These are phyloP conservation scores for Cymbopogon citratus DNA, from an alignment of 176 grass and related monocot species.

Conservation along the genomic window DNA sequence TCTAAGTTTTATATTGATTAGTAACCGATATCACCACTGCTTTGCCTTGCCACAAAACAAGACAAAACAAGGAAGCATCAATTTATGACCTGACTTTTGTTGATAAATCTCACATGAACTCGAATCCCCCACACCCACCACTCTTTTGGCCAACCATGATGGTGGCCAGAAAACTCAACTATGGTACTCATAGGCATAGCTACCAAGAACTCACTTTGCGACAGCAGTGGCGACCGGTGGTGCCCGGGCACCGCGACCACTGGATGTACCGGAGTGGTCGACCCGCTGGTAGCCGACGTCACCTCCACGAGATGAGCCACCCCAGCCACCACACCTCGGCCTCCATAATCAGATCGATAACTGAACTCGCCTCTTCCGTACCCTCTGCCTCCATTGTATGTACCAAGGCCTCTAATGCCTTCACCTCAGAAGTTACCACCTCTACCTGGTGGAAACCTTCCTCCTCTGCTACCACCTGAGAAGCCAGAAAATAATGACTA, in stretches of 20 bases:
- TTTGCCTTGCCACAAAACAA: slow-evolving; percentile 57
- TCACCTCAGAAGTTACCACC: slow-evolving; percentile 65
- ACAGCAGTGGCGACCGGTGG: slow-evolving; percentile 6
- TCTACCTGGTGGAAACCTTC: slow-evolving; percentile 62
- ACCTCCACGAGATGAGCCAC: slow-evolving; percentile 42
- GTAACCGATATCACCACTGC: slow-evolving; percentile 41
- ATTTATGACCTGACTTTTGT: slow-evolving; percentile 35
- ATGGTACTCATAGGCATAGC: not conserved
- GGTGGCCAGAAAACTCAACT: slow-evolving; percentile 27
- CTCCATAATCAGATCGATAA: slow-evolving; percentile 53
- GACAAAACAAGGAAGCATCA: slow-evolving; percentile 56
- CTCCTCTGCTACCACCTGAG: slow-evolving; percentile 72
- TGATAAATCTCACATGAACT: slow-evolving; percentile 40
- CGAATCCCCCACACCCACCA: slow-evolving; percentile 5
- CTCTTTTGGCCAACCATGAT: slow-evolving; percentile 12
- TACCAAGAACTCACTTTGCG: slow-evolving; percentile 34
- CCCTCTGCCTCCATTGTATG: slow-evolving; percentile 53
- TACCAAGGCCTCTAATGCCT: slow-evolving; percentile 61
- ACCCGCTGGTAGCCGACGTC: slow-evolving; percentile 76
- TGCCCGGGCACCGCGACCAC: slow-evolving; percentile 45
- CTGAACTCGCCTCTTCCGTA: slow-evolving; percentile 59
- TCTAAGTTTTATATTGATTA: slow-evolving; percentile 69
- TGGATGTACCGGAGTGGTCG: slow-evolving; percentile 35
- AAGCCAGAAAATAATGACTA: slow-evolving; percentile 10
- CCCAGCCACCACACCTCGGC: slow-evolving; percentile 57